Base-by-base conservation (phyloP, 345 rosid genomes). In the Orychophragmus violaceus region DNA sequence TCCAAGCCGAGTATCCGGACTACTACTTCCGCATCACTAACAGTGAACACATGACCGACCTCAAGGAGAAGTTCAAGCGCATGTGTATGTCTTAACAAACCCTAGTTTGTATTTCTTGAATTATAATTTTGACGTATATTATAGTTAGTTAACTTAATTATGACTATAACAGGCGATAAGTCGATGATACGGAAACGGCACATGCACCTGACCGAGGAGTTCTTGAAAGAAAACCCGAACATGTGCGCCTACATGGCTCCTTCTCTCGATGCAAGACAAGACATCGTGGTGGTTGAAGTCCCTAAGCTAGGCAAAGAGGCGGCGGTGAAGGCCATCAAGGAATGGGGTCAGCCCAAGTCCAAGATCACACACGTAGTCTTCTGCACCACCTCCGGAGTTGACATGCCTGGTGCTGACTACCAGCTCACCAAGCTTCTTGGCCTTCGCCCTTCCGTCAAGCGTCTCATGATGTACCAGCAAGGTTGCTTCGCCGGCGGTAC, bases 331-430 rank as follows among this genome's bases (percentile, higher is more conserved):
- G 96, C 96, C 49, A 85, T 89, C 74, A 83, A 89, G 62, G 87
- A 86, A 36, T 86, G 96, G 96, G 93, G 90, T 8, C 96, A 89
- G 59, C 83, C 96, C 23, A 89, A 87, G 71, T 87, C 94, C 7
- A 89, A 84, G 75, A 84, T 89, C 80, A 89, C 96, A 13, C 96
- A 89, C 17, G 77, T 89, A 2, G 79, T 89, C 65, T 89, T 89
- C 76, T 89, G 96, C 70, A 89, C 96, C 8, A 85, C 96, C 2
- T 83, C 91, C 0, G 94, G 96, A 0, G 95, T 87, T 0, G 96
- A 89, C 83, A 89, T 89, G 96, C 94, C 96, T 11, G 96, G 95
- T 1, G 96, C 96, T 1, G 96, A 89, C 76, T 89, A 87, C 82
- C 94, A 87, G 75, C 91, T 89, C 63, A 87, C 94, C 9, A 89